These are phyloP conservation scores for Candida maris DNA, from an alignment of 805 yeast species.

Conservation along the genomic window DNA sequence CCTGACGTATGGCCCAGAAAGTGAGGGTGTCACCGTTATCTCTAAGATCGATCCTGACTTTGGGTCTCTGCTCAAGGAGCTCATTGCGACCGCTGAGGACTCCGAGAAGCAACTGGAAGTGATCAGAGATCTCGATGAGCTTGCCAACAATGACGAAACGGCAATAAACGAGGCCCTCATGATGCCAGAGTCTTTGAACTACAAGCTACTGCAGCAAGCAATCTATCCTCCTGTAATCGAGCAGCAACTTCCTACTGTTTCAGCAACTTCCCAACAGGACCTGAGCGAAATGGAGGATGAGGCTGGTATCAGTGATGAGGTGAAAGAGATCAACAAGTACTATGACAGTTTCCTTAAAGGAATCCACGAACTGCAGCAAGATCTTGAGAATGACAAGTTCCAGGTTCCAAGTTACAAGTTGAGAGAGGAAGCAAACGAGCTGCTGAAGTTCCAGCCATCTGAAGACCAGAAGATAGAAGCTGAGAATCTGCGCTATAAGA, in stretches of 20 bases:
- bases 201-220: slow-evolving; percentile 17
- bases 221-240: slow-evolving; percentile 5
- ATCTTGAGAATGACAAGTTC: slow-evolving; percentile 24
- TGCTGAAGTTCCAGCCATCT: slow-evolving; percentile 52
- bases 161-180: slow-evolving; percentile 21
- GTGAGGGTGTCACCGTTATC: slow-evolving; percentile 22
- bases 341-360: slow-evolving; percentile 29
- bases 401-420: slow-evolving; percentile 18
- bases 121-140: slow-evolving; percentile 18
- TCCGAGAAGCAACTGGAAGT: slow-evolving; percentile 16
- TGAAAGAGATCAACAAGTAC: slow-evolving; percentile 22
- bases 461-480: slow-evolving; percentile 60
- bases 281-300: slow-evolving; percentile 24
- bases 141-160: slow-evolving; percentile 18
- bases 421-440: slow-evolving; percentile 14
- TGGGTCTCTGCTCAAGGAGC: slow-evolving; percentile 11
- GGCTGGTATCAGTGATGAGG: slow-evolving; percentile 18
- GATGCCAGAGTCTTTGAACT: slow-evolving; percentile 20
- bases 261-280: slow-evolving; percentile 8
- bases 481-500: slow-evolving; percentile 43
- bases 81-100: slow-evolving; percentile 8
- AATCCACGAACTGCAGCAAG: slow-evolving; percentile 27
- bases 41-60: slow-evolving; percentile 23
- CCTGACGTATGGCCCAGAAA: slow-evolving; percentile 21
- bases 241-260: slow-evolving; percentile 1